Conservation (phyloP, 2,329 filamentous ascomycete species). For the Ambrosiella xylebori region DNA sequence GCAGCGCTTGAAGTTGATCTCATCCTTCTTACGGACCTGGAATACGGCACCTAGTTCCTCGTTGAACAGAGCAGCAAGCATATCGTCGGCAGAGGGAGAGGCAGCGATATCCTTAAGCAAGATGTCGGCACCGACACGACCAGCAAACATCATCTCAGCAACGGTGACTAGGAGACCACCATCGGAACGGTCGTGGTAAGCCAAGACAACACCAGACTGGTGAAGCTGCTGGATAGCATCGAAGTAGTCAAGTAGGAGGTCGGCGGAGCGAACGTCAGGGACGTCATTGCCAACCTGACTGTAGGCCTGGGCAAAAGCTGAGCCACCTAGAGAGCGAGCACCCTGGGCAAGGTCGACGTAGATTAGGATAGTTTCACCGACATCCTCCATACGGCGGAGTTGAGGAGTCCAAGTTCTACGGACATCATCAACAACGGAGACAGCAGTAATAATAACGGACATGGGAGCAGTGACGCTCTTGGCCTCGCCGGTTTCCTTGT, state of each 20-base stretch:
- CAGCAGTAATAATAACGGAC: slow-evolving; percentile 80
- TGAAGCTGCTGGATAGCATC: slow-evolving; percentile 59
- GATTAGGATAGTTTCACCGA: slow-evolving; percentile 74
- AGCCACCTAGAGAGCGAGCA: slow-evolving; percentile 70
- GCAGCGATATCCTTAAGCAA: slow-evolving; percentile 59
- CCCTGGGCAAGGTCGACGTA: slow-evolving; percentile 80
- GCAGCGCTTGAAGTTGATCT: slow-evolving; percentile 70
- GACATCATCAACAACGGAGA: slow-evolving; percentile 67
- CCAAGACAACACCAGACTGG: slow-evolving; percentile 50
- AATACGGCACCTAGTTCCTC: slow-evolving; percentile 93
- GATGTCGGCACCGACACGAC: slow-evolving; percentile 72
- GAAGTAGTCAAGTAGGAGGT: slow-evolving; percentile 76
- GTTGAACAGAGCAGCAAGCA: slow-evolving; percentile 75
- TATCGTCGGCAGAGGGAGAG: slow-evolving; percentile 41
- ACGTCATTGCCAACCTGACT: slow-evolving; percentile 69
- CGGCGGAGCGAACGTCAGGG: slow-evolving; percentile 70
- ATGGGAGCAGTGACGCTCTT: slow-evolving; percentile 87
- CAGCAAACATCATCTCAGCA: slow-evolving; percentile 96
- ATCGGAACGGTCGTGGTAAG: slow-evolving; percentile 89
- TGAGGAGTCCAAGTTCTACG: slow-evolving; percentile 87
- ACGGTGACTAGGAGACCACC: slow-evolving; percentile 82
- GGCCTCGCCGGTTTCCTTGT: slow-evolving; percentile 42
- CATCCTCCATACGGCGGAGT: slow-evolving; percentile 64
- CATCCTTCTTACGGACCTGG: slow-evolving; percentile 74
- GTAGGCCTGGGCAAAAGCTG: slow-evolving; percentile 77